These are phyloP conservation scores for Suillus spraguei DNA, from an alignment of 768 basidiomycete genomes.

Conservation along the genomic window DNA sequence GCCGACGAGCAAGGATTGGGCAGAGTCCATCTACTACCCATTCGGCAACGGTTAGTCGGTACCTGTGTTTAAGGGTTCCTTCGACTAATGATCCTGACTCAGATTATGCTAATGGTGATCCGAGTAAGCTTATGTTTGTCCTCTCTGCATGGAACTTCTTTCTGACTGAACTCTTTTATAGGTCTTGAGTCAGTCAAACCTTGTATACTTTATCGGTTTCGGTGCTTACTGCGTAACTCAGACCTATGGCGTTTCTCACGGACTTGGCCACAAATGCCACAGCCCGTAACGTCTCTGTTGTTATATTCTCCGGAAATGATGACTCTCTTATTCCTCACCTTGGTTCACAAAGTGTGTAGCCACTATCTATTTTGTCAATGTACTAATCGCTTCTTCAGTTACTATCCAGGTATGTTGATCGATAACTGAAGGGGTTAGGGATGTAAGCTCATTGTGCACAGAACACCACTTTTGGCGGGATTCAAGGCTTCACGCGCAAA, in stretches of 20 bases:
- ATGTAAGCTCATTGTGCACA: slow-evolving; percentile 23
- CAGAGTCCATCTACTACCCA: slow-evolving; percentile 34
- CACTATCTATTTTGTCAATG: neutral
- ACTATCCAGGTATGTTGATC: slow-evolving; percentile 50
- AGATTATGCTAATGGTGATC: slow-evolving; percentile 30
- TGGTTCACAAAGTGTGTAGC: slow-evolving; percentile 57
- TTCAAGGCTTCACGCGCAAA: slow-evolving; percentile 69
- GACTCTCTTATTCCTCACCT: slow-evolving; percentile 66
- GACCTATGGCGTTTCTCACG: slow-evolving; percentile 63
- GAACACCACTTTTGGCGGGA: slow-evolving; percentile 82
- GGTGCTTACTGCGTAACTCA: slow-evolving; percentile 27
- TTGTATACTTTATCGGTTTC: neutral
- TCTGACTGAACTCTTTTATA: slow-evolving; percentile 15
- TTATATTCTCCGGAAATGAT: slow-evolving; percentile 70
- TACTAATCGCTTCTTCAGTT: slow-evolving; percentile 39
- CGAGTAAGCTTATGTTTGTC: slow-evolving; percentile 30
- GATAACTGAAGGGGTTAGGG: neutral
- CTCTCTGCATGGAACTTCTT: neutral
- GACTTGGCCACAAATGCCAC: slow-evolving; percentile 70
- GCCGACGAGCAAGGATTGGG: slow-evolving; percentile 58
- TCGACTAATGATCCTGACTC: slow-evolving; percentile 6
- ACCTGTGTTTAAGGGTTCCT: neutral
- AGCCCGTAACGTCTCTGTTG: slow-evolving; percentile 48
- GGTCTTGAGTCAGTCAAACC: slow-evolving; percentile 36
- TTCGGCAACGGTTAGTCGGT: slow-evolving; percentile 33